A percentile compares a stretch with the other conserved stretches of the same genome.
phyloP scores from a whole-genome alignment of 1,139 yeast species.

The Debaryomyces nepalensis region DNA sequence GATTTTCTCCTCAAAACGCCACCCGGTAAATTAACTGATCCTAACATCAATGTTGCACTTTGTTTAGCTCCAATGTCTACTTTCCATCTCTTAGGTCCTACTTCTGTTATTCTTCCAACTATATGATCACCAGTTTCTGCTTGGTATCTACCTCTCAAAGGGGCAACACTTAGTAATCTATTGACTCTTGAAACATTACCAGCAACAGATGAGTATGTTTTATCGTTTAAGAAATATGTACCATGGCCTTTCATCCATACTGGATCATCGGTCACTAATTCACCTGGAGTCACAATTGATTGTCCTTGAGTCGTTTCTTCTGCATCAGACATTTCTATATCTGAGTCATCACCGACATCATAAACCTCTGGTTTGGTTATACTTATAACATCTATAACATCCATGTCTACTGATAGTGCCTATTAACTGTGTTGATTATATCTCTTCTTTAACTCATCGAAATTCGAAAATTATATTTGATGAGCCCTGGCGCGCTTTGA shows the following conservation, averaged over 20 bases:
- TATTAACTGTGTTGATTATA: background rate
- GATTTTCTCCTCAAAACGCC: slow-evolving; percentile 93
- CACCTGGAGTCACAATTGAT: slow-evolving; percentile 90
- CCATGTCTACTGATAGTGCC: slow-evolving; percentile 22
- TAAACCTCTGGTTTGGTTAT: slow-evolving; percentile 38
- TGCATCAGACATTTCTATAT: slow-evolving; percentile 39
- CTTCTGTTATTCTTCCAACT: slow-evolving; percentile 92
- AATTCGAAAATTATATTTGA: slow-evolving; percentile 2
- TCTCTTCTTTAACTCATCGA: slow-evolving; percentile 11
- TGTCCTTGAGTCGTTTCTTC: slow-evolving; percentile 22
- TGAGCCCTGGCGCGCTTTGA: slow-evolving; percentile 7
- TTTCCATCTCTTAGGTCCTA: slow-evolving; percentile 93
- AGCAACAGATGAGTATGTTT: slow-evolving; percentile 89
- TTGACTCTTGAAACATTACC: slow-evolving; percentile 89
- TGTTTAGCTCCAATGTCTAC: slow-evolving; percentile 95
- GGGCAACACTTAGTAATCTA: slow-evolving; percentile 81
- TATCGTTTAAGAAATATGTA: slow-evolving; percentile 73
- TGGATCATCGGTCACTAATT: slow-evolving; percentile 91
- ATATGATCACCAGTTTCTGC: slow-evolving; percentile 98
- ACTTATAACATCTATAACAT: slow-evolving; percentile 40
- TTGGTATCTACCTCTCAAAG: slow-evolving; percentile 81
- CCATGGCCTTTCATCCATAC: slow-evolving; percentile 99
- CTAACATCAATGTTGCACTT: slow-evolving; percentile 89
- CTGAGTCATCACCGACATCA: slow-evolving; percentile 27
- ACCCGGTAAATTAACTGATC: slow-evolving; percentile 96